These are phyloP conservation scores for Davidsoniella eucalypti DNA, from an alignment of 2,329 filamentous ascomycete genomes.

Conservation along the genomic window DNA sequence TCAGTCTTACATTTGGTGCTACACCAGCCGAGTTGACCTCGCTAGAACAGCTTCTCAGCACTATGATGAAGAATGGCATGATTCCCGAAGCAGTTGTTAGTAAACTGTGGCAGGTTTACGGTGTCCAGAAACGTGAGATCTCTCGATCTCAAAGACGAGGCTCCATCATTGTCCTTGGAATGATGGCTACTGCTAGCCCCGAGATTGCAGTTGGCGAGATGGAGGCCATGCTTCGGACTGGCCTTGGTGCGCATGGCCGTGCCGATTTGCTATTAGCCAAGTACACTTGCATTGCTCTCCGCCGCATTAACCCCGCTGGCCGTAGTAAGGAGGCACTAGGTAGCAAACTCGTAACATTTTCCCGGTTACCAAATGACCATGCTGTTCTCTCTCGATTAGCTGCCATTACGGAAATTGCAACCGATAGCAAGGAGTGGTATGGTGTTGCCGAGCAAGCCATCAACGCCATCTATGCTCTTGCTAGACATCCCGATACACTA, in stretches of 20 bases:
- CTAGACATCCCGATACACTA: constrained; percentile 83
- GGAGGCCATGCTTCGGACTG: constrained; percentile 82
- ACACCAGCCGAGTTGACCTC: constrained; percentile 91
- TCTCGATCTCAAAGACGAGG: constrained; percentile 81
- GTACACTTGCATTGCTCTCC: constrained; percentile 85
- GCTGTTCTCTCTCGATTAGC: constrained; percentile 69
- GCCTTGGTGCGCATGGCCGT: constrained; percentile 64
- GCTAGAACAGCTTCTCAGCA: constrained; percentile 82
- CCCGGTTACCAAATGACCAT: constrained; percentile 80
- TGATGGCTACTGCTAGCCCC: constrained; percentile 84
- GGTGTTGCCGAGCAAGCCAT: constrained; percentile 93
- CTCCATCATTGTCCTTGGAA: constrained; percentile 89
- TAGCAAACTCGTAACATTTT: constrained; percentile 49
- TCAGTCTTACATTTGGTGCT: constrained; percentile 89
- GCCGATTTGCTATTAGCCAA: constrained; percentile 78
- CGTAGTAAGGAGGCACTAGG: constrained; percentile 46
- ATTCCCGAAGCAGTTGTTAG: constrained; percentile 73
- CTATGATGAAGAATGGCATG: constrained; percentile 90
- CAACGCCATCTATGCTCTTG: constrained; percentile 82
- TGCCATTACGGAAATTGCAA: constrained; percentile 68
- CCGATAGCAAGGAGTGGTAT: constrained; percentile 89
- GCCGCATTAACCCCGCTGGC: constrained; percentile 73
- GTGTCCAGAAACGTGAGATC: constrained; percentile 82
- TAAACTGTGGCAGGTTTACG: constrained; percentile 96
- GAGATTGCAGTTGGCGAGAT: constrained; percentile 91